Evolutionary conservation across 805 yeast genomes (phyloP), one percentile per base, ranked within the genome.

Genomic region (Kurtzmaniella cleridarum): DNA sequence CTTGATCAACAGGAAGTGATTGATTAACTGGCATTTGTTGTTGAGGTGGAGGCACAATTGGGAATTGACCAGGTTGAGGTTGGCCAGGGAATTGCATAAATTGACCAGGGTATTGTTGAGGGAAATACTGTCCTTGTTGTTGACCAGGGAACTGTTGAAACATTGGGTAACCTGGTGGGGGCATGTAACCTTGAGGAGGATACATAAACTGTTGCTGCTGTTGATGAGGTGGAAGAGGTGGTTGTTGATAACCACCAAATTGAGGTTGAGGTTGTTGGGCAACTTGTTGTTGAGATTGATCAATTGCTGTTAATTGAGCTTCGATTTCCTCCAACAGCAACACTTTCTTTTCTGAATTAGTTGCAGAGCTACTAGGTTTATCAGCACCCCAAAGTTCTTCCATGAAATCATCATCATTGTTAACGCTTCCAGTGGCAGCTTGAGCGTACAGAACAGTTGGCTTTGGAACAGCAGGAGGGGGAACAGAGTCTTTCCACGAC

Each of bases 301-400:
- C 73, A 40, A 72, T 67, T 4, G 74, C 69, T 42, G 79, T 66
- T 55, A 82, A 67, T 51, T 79, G 87, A 7, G 95, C 87, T 62
- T 89, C 96, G 47, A 89, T 76, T 50, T 89, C 95, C 56, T 84
- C 91, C 57, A 87, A 68, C 9, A 95, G 83, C 49, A 84, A 61
- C 16, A 82, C 71, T 49, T 73, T 74, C 48, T 69, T 68, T 38
- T 63, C 69, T 9, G 49, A 49, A 11, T 12, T 13, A 6, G 37
- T 26, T 9, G 37, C 15, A 11, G 35, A 39, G 34, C 27, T 41
- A 11, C 17, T 43, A 9, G 24, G 47, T 26, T 36, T 30, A 5
- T 29, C 32, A 11, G 29, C 36, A 8, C 73, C 73, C 72, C 72
- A 68, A 48, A 67, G 60, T 36, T 67, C 72, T 42, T 62, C 60